These are phyloP conservation scores for Hypoxylon sp. DNA, from an alignment of 2,329 filamentous ascomycete species.

Conservation along the genomic window DNA sequence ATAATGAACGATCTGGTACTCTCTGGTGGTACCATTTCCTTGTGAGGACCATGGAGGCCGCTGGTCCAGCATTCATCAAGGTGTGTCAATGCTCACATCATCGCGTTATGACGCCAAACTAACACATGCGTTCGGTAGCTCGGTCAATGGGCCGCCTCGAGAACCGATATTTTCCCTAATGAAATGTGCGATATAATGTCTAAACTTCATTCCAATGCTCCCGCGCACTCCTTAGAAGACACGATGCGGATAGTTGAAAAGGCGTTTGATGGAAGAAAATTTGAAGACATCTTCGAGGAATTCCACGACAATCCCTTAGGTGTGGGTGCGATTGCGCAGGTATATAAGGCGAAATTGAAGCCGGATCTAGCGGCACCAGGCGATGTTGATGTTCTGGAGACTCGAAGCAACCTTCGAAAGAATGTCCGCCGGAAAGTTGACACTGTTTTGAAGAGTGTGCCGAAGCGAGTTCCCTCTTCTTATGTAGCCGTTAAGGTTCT, in stretches of 20 bases:
- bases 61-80: constrained; percentile 98
- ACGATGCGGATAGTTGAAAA: constrained; percentile 85
- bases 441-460: constrained; percentile 86
- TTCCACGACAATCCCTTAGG: constrained; percentile 92
- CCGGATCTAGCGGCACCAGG: constrained; percentile 78
- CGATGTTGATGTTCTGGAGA: constrained; percentile 68
- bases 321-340: constrained; percentile 96
- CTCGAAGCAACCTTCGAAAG: constrained; percentile 71
- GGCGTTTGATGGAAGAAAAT: constrained; percentile 84
- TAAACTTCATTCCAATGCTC: constrained; percentile 92
- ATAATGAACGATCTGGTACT: constrained; percentile 84
- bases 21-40: constrained; percentile 96
- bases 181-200: constrained; percentile 96
- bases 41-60: constrained; percentile 89
- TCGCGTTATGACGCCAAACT: constrained; percentile 30
- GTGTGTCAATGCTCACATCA: constrained; percentile 59
- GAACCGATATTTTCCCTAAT: constrained; percentile 94
- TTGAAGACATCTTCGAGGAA: constrained; percentile 96
- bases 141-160: constrained; percentile 97
- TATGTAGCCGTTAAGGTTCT: constrained; percentile 98
- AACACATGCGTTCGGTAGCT: constrained; percentile 68
- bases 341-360: constrained; percentile 95
- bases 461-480: constrained; percentile 86
- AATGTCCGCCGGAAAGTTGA: constrained; percentile 87
- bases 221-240: constrained; percentile 85